A percentile compares a stretch with the other conserved stretches of the same genome.
These are phyloP conservation scores for Euclidium syriacum DNA, from an alignment of 345 rosid genomes.

Conservation along the genomic window DNA sequence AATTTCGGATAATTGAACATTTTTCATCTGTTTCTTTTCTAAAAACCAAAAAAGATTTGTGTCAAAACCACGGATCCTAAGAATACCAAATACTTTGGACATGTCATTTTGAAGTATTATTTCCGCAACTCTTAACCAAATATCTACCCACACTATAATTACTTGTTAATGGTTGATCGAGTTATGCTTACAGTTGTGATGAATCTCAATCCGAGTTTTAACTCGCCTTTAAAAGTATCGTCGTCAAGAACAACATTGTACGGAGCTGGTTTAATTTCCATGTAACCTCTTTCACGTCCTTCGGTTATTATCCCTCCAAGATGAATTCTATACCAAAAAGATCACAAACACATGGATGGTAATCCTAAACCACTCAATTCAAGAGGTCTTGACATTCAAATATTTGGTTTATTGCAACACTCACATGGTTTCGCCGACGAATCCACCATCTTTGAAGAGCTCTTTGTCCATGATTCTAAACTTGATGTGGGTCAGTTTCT, in stretches of 20 bases:
- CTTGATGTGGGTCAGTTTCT: slow-evolving; percentile 45
- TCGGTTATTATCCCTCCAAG: slow-evolving; percentile 66
- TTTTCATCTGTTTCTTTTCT: no score
- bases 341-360: background rate
- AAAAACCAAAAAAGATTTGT: no score
- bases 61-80: no score
- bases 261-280: slow-evolving; percentile 55
- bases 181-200: slow-evolving; percentile 44
- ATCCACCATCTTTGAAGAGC: slow-evolving; percentile 48
- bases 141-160: no score
- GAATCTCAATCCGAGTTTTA: slow-evolving; percentile 67
- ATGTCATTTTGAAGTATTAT: background rate
- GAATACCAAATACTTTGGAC: no score
- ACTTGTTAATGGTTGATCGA: no score
- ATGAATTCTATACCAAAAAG: slow-evolving; percentile 40
- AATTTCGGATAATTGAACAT: no score
- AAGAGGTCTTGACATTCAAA: no score
- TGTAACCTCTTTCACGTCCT: slow-evolving; percentile 47
- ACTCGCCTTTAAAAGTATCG: slow-evolving; percentile 59
- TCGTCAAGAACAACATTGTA: slow-evolving; percentile 77
- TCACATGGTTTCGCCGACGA: slow-evolving; percentile 78
- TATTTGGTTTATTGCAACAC: background rate
- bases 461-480: slow-evolving; percentile 63
- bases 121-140: no score
- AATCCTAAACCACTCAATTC: background rate